Conservation (phyloP, 2,329 filamentous ascomycete species). For the Colletotrichum sp. region DNA sequence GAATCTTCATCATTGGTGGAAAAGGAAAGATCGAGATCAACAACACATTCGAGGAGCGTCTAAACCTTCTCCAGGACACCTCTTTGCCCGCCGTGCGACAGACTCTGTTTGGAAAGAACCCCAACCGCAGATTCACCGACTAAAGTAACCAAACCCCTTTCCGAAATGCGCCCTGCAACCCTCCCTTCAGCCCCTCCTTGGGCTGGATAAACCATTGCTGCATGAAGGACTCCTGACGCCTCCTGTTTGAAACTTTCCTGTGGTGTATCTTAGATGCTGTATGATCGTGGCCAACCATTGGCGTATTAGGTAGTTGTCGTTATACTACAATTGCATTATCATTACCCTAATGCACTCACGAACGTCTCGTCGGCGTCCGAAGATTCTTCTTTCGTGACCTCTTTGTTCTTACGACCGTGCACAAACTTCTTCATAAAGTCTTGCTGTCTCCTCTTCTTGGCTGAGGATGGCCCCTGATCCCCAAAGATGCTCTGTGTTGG, state of each 20-base stretch:
- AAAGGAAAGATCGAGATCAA: slow-evolving; percentile 96
- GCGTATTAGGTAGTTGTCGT: slow-evolving; percentile 22
- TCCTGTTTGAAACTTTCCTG: slow-evolving; percentile 19
- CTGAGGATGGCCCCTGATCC: slow-evolving; percentile 40
- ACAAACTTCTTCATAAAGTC: slow-evolving; percentile 56
- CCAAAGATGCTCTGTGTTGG: slow-evolving; percentile 59
- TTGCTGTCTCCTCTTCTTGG: slow-evolving; percentile 41
- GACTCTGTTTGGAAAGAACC: slow-evolving; percentile 91
- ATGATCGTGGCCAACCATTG: slow-evolving; percentile 22
- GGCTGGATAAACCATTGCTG: slow-evolving; percentile 6
- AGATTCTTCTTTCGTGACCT: background rate
- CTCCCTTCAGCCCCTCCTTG: background rate
- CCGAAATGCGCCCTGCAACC: background rate
- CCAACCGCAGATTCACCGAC: slow-evolving; percentile 94
- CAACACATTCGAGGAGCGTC: slow-evolving; percentile 94
- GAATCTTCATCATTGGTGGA: slow-evolving; percentile 79
- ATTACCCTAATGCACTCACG: slow-evolving; percentile 13
- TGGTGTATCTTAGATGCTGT: slow-evolving; percentile 26
- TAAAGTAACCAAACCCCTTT: slow-evolving; percentile 47
- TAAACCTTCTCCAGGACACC: slow-evolving; percentile 83
- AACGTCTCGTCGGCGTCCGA: slow-evolving; percentile 18
- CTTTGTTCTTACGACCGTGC: slow-evolving; percentile 28
- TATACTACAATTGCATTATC: slow-evolving; percentile 17
- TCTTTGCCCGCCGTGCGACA: slow-evolving; percentile 85
- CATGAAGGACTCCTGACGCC: slow-evolving; percentile 15